Conservation (phyloP, 371 early-diverging fungal species). For the Mucor irregularis region DNA sequence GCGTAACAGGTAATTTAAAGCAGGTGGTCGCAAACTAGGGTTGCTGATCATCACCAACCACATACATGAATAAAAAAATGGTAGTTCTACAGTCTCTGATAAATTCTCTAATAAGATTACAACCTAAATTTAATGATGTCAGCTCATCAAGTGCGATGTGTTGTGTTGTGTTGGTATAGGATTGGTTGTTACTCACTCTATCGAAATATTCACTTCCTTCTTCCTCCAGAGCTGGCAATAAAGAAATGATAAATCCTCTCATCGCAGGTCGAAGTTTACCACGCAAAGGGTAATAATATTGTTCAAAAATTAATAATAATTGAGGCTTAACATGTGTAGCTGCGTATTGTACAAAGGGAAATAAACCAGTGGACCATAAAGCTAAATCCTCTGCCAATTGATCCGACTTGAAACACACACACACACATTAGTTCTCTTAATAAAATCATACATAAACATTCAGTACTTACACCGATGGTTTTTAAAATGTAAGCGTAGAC, state of each 20-base stretch:
- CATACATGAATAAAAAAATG: conserved; percentile 80
- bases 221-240: conserved; percentile 90
- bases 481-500: conserved; percentile 89
- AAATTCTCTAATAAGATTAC: conserved; percentile 72
- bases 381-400: conserved; percentile 82
- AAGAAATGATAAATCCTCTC: conserved; percentile 78
- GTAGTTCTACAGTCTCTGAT: conserved; percentile 64
- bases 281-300: conserved; percentile 74
- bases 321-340: conserved; percentile 87
- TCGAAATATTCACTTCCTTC: conserved; percentile 89
- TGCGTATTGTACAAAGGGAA: conserved; percentile 89
- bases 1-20: conserved; percentile 75
- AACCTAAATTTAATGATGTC: conserved; percentile 37
- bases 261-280: conserved; percentile 69
- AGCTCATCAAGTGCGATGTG: no score
- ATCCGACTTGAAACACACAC: conserved; percentile 45
- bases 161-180: no score
- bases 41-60: conserved; percentile 78
- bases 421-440: neutral
- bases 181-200: conserved; percentile 28
- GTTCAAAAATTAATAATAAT: conserved; percentile 74
- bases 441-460: neutral
- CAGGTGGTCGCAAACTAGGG: conserved; percentile 70
- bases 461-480: conserved; percentile 69
- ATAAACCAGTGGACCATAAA: conserved; percentile 88